Percentiles rank a stretch among this genome's conserved stretches.
Evolutionary conservation across 2,329 filamentous ascomycete species (phyloP).

Genomic region (Mycogone perniciosa): DNA sequence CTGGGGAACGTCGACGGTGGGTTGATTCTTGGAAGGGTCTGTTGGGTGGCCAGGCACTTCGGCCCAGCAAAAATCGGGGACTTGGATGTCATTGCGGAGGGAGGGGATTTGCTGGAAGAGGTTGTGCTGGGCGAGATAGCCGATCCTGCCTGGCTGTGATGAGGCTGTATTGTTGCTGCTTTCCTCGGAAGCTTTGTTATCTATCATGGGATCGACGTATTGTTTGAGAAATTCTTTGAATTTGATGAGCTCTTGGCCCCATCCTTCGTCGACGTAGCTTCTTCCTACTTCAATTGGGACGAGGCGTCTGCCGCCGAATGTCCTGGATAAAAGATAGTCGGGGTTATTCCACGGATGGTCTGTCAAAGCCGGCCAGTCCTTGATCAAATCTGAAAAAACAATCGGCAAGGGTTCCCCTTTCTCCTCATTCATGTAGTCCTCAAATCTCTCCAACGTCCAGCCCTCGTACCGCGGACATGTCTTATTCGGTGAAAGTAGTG

Average conservation of each 20-base stretch:
- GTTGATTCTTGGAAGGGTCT: conserved; percentile 29
- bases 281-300: conserved; percentile 82
- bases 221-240: conserved; percentile 64
- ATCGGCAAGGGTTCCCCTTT: conserved; percentile 49
- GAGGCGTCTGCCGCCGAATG: conserved; percentile 68
- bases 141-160: conserved; percentile 33
- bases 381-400: conserved; percentile 59
- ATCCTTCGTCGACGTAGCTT: conserved; percentile 79
- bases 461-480: conserved; percentile 26
- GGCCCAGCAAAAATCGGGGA: conserved; percentile 82
- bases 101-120: conserved; percentile 76
- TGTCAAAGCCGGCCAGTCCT: conserved; percentile 69
- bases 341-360: conserved; percentile 65
- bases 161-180: conserved; percentile 12
- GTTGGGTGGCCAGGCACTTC: conserved; percentile 52
- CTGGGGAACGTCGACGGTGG: conserved; percentile 51
- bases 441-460: conserved; percentile 54
- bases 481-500: conserved; percentile 17
- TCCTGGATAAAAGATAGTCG: conserved; percentile 65
- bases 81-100: conserved; percentile 66
- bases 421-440: conserved; percentile 49
- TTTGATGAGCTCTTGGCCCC: conserved; percentile 74
- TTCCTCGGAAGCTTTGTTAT: neutral
- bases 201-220: conserved; percentile 43
- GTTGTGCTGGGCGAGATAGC: conserved; percentile 89